phyloP scores from a whole-genome alignment of 2,329 filamentous ascomycete genomes.

The Colletotrichum karsti region DNA sequence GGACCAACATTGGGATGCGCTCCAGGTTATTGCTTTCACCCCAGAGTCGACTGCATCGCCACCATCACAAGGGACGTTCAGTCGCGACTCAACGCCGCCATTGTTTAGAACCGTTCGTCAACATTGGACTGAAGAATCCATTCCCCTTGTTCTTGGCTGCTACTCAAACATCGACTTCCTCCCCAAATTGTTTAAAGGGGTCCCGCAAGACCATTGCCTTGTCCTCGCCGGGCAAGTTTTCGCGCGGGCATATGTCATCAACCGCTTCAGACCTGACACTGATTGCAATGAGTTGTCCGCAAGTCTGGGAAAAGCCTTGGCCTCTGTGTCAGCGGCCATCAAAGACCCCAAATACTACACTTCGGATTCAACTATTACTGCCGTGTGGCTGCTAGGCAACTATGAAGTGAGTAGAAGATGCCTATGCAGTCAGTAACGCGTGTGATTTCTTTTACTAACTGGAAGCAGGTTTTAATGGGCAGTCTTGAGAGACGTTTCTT shows the following conservation, averaged over 20 bases:
- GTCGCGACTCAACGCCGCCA: background rate
- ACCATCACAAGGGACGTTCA: background rate
- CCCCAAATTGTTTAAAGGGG: slow-evolving; percentile 36
- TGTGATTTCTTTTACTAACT: background rate
- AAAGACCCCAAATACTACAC: slow-evolving; percentile 35
- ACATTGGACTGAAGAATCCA: slow-evolving; percentile 48
- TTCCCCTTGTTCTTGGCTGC: slow-evolving; percentile 48
- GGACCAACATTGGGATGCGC: background rate
- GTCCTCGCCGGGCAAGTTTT: slow-evolving; percentile 50
- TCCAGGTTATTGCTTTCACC: background rate
- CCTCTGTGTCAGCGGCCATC: slow-evolving; percentile 47
- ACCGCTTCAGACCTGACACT: slow-evolving; percentile 41
- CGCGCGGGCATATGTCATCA: slow-evolving; percentile 48
- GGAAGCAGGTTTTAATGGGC: slow-evolving; percentile 44
- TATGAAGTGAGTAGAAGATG: slow-evolving; percentile 47
- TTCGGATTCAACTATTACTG: slow-evolving; percentile 44
- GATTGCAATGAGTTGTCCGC: slow-evolving; percentile 41
- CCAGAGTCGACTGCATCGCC: background rate
- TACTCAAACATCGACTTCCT: slow-evolving; percentile 47
- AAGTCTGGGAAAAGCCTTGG: slow-evolving; percentile 46
- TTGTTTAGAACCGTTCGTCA: slow-evolving; percentile 34
- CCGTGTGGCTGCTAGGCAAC: slow-evolving; percentile 49
- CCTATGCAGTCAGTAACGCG: too few relatives aligned
- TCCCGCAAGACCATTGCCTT: slow-evolving; percentile 42
- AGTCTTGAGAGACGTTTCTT: slow-evolving; percentile 35